Conservation (phyloP, 352 stramenopile species). For the Pythium sp. region DNA sequence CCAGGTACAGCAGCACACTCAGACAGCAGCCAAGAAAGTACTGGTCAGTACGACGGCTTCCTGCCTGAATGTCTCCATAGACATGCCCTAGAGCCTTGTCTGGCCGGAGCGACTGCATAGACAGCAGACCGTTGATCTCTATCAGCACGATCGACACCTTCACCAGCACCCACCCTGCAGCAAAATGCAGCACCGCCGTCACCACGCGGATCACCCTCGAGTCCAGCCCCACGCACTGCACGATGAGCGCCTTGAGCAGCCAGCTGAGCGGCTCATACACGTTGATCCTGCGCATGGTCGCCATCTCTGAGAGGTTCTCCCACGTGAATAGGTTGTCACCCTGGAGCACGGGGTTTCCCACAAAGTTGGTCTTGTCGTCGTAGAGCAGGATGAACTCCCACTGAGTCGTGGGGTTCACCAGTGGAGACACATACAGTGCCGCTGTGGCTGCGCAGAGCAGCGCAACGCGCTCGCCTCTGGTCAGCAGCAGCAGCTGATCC, state of each 20-base stretch:
- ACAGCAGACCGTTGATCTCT: constrained; percentile 16
- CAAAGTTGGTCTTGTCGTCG: constrained; percentile 65
- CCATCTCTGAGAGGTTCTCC: constrained; percentile 41
- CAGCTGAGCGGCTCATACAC: constrained; percentile 71
- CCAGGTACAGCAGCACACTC: constrained; percentile 43
- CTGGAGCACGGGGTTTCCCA: constrained; percentile 47
- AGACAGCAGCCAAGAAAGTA: constrained; percentile 30
- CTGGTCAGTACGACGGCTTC: background rate
- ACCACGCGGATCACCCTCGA: constrained; percentile 39
- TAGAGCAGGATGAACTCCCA: constrained; percentile 56
- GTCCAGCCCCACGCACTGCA: constrained; percentile 31
- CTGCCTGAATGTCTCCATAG: background rate
- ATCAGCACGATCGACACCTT: constrained; percentile 26
- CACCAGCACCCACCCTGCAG: constrained; percentile 26
- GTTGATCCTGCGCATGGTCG: constrained; percentile 54
- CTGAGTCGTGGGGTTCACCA: background rate
- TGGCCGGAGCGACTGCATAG: background rate
- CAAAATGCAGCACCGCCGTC: constrained; percentile 44
- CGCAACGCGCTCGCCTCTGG: background rate
- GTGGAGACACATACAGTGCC: background rate
- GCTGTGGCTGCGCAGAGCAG: background rate
- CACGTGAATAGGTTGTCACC: constrained; percentile 23
- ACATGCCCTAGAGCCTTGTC: background rate
- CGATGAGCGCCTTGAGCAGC: constrained; percentile 54
- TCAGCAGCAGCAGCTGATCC: constrained; percentile 1